Percentiles rank a stretch among this genome's conserved stretches.
phyloP scores from a whole-genome alignment of 176 grass and related monocot species.

The Carex myosuroides region DNA sequence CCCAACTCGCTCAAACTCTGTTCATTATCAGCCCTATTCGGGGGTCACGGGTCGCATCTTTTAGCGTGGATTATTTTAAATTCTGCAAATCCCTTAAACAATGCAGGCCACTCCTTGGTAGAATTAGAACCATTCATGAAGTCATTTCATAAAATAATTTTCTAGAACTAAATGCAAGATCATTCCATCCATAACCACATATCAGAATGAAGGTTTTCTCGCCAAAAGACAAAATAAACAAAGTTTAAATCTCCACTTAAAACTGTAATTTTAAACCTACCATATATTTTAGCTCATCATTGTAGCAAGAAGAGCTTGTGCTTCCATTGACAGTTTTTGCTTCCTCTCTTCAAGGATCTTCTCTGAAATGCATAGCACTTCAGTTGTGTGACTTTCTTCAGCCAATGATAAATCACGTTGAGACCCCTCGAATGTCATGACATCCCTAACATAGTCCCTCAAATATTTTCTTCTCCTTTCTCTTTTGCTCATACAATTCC shows the following conservation, averaged over 20 bases:
- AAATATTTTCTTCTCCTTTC: not conserved
- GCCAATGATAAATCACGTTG: not conserved
- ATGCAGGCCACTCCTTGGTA: no score
- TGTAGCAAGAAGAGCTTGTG: not conserved
- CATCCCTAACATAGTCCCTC: not conserved
- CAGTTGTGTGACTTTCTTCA: not conserved
- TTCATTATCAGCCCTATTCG: no score
- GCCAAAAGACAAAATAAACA: not conserved
- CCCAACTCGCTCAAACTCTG: no score
- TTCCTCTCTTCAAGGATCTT: not conserved
- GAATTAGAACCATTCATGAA: no score
- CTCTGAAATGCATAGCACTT: not conserved
- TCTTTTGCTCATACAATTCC: not conserved
- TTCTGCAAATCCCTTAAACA: no score
- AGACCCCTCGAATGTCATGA: not conserved
- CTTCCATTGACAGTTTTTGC: not conserved
- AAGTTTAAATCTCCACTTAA: not conserved
- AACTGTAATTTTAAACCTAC: not conserved
- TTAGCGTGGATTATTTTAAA: no score
- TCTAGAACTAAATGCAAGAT: no score
- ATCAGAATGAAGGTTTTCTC: no score
- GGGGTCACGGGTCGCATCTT: no score
- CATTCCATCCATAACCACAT: no score
- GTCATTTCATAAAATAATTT: no score
- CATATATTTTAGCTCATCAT: not conserved